Base-by-base conservation (phyloP, 1,139 yeast species). In the Nakaseomyces kungkrabaensis region DNA sequence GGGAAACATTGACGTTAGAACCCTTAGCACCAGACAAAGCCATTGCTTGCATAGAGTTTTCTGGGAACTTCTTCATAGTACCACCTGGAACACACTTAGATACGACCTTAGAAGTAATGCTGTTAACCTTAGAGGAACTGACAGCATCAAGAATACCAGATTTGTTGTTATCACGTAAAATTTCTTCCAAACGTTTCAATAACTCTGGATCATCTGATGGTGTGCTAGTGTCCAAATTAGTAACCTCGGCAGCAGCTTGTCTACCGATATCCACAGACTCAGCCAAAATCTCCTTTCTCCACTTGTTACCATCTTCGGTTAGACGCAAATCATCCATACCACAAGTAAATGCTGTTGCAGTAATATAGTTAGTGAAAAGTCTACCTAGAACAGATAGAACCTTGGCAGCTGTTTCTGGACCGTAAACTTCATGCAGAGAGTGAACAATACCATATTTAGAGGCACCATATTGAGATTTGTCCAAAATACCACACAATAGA, bases 1-100 rank as follows among this genome's bases (percentile, higher is more conserved):
- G 99, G 41, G 98, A 90, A 57, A 94, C 97, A 65, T 94, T 94
- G 59, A 94, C 99, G 61, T 86, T 88, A 34, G 98, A 92, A 67
- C 99, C 99, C 72, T 94, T 94, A 54, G 99, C 99, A 70, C 98
- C 98, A 46, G 97, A 90, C 48, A 94, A 74, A 1, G 98, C 97
- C 99, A 94, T 94, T 36, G 96, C 83, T 75, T 94, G 98, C 97
- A 94, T 94, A 49, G 96, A 81, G 70, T 94, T 94, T 70, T 84
- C 77, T 11, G 99, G 99, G 77, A 94, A 94, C 66, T 82, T 78
- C 70, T 92, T 94, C 83, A 86, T 85, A 3, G 97, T 87, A 65
- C 98, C 98, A 40, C 74, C 94, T 45, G 99, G 99, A 61, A 94
- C 89, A 81, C 97, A 89, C 68, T 81, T 82, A 49, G 92, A 75